These are phyloP conservation scores for Ogataea neopini DNA, from an alignment of 805 yeast species.

Conservation along the genomic window DNA sequence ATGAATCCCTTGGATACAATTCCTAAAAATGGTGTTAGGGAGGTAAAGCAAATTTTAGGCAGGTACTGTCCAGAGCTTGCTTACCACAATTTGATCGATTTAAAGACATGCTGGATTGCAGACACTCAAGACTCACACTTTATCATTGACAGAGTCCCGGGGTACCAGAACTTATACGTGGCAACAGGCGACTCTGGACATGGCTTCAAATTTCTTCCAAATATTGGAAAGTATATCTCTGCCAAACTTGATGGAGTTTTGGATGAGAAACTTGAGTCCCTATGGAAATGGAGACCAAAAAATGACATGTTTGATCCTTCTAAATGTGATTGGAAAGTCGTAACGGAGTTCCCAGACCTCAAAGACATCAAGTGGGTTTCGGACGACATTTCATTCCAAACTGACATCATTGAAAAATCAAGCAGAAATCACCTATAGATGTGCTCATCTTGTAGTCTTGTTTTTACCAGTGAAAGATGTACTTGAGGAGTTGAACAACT, in stretches of 20 bases:
- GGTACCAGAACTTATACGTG: conserved; percentile 33
- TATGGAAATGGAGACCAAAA: conserved; percentile 37
- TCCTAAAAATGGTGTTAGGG: conserved; percentile 33
- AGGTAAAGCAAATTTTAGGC: conserved; percentile 31
- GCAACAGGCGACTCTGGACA: conserved; percentile 50
- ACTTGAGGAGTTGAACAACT: too few relatives aligned
- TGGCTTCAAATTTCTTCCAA: conserved; percentile 46
- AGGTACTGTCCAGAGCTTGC: conserved; percentile 40
- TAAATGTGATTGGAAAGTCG: conserved; percentile 14
- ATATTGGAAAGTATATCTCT: conserved; percentile 43
- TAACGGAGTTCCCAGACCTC: conserved; percentile 14
- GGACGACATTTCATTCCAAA: background rate
- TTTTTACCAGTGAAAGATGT: too few relatives aligned
- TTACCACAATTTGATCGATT: conserved; percentile 30
- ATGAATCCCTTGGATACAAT: conserved; percentile 31
- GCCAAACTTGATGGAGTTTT: conserved; percentile 34
- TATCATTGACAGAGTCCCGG: conserved; percentile 40
- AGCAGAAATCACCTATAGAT: conserved; percentile 10
- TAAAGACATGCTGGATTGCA: conserved; percentile 38
- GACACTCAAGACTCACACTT: conserved; percentile 42
- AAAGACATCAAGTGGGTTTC: conserved; percentile 12
- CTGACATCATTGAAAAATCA: background rate
- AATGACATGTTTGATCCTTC: conserved; percentile 7
- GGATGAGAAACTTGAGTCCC: conserved; percentile 18
- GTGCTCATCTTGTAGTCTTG: too few relatives aligned